A percentile compares a stretch with the other conserved stretches of the same genome.
These are phyloP conservation scores for Phytophthora pistaciae DNA, from an alignment of 352 stramenopile species.

Conservation along the genomic window DNA sequence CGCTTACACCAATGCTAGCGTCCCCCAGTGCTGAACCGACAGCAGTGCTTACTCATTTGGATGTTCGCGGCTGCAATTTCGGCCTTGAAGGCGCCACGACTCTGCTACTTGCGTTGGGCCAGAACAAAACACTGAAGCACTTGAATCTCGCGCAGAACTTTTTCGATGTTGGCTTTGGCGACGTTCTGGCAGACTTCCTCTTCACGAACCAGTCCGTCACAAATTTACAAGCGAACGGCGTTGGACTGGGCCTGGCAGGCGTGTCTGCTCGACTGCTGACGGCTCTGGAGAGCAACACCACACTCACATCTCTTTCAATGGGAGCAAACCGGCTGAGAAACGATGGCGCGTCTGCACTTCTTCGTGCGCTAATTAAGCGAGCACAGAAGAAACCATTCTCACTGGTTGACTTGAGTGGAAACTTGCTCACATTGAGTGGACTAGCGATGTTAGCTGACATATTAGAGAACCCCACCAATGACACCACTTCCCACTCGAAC, in stretches of 20 bases:
- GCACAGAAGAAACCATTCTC: conserved; percentile 47
- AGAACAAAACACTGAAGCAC: conserved; percentile 60
- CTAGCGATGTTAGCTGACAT: conserved; percentile 51
- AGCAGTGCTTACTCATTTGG: conserved; percentile 59
- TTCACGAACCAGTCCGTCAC: conserved; percentile 59
- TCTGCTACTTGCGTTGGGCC: conserved; percentile 61
- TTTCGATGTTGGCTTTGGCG: conserved; percentile 67
- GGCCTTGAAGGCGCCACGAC: conserved; percentile 68
- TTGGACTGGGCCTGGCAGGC: conserved; percentile 62
- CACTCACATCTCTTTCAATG: conserved; percentile 62
- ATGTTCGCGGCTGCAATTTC: conserved; percentile 76
- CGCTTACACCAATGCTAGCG: conserved; percentile 71
- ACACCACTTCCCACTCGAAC: neutral
- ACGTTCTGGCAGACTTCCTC: conserved; percentile 76
- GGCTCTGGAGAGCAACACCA: conserved; percentile 60
- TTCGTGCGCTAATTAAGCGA: conserved; percentile 61
- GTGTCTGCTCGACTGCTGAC: conserved; percentile 56
- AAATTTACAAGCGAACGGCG: conserved; percentile 65
- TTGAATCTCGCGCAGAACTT: conserved; percentile 85
- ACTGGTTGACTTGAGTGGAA: conserved; percentile 76
- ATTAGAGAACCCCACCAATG: conserved; percentile 28
- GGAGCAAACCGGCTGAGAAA: conserved; percentile 79
- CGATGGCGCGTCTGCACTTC: conserved; percentile 52
- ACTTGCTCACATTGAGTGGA: conserved; percentile 68
- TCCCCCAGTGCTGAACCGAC: conserved; percentile 23